Conservation (phyloP, 352 stramenopile species). For the Peronospora destructor region DNA sequence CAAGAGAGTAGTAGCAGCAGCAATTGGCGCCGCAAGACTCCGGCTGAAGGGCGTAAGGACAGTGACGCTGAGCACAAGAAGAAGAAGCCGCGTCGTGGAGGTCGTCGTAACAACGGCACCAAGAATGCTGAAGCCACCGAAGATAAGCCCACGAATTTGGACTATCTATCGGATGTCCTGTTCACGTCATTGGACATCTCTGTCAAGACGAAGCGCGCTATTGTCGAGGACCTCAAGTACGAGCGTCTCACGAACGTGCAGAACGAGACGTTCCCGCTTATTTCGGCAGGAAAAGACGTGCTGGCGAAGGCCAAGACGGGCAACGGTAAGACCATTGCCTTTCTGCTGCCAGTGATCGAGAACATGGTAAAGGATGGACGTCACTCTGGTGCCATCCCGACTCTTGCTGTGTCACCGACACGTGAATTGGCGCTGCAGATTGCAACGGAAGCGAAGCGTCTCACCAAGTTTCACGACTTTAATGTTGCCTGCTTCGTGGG, state of each 20-base stretch:
- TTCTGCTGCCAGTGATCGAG: constrained; percentile 75
- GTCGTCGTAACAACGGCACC: constrained; percentile 31
- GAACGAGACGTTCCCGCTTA: constrained; percentile 70
- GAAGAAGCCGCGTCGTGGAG: constrained; percentile 44
- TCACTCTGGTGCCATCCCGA: constrained; percentile 75
- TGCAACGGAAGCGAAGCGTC: constrained; percentile 73
- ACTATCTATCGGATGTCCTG: constrained; percentile 52
- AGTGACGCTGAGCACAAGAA: constrained; percentile 44
- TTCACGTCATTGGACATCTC: constrained; percentile 57
- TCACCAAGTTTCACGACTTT: constrained; percentile 83
- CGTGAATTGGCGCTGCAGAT: constrained; percentile 95
- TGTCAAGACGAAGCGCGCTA: constrained; percentile 49
- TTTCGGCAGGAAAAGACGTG: constrained; percentile 81
- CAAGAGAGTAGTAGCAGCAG: constrained; percentile 18
- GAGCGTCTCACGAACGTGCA: constrained; percentile 88
- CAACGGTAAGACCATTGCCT: constrained; percentile 88
- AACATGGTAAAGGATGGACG: constrained; percentile 58
- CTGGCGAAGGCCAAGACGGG: constrained; percentile 89
- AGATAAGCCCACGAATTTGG: constrained; percentile 26
- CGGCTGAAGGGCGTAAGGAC: constrained; percentile 30
- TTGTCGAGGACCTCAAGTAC: constrained; percentile 81
- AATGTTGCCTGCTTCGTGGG: constrained; percentile 69
- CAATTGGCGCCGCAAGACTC: constrained; percentile 34
- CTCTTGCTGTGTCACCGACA: constrained; percentile 92
- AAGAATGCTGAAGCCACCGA: constrained; percentile 8